Evolutionary conservation across 75 land plant genomes (phyloP).

Genomic region (Adiantum capillusveneris): DNA sequence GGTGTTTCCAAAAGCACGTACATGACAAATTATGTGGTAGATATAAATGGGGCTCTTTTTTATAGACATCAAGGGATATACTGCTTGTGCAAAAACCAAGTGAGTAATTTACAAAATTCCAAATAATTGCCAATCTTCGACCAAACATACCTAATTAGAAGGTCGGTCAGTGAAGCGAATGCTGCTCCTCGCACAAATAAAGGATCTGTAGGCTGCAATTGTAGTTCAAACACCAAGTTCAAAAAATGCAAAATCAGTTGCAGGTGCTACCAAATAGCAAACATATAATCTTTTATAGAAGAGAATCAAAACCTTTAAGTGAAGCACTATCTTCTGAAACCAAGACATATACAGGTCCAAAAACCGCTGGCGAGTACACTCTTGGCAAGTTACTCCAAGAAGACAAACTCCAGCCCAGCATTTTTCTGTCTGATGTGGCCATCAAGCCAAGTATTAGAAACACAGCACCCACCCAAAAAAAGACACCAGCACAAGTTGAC

Average conservation of each 20-base stretch:
- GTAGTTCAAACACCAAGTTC: neutral
- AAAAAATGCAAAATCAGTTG: too few species aligned
- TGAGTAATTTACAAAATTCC: too few species aligned
- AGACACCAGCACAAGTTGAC: too few species aligned
- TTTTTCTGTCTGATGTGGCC: constrained; percentile 56
- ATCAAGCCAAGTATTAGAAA: too few species aligned
- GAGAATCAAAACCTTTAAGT: constrained; percentile 61
- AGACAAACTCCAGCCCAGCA: constrained; percentile 77
- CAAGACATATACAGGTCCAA: constrained; percentile 50
- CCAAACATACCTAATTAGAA: constrained; percentile 57
- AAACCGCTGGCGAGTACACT: constrained; percentile 63
- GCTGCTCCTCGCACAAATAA: constrained; percentile 57
- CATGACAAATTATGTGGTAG: too few species aligned
- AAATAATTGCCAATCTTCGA: too few species aligned
- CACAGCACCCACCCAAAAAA: neutral
- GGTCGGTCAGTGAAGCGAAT: constrained; percentile 61
- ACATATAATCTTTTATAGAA: too few species aligned
- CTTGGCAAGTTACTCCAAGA: constrained; percentile 70
- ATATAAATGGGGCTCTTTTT: too few species aligned
- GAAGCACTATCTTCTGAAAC: constrained; percentile 60
- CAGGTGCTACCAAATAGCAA: too few species aligned
- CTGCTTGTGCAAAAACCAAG: too few species aligned
- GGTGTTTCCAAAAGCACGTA: too few species aligned
- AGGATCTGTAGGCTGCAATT: constrained; percentile 47
- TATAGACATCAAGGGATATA: too few species aligned